These are phyloP conservation scores for Hura crepitans DNA, from an alignment of 441 rosid genomes.

Conservation along the genomic window DNA sequence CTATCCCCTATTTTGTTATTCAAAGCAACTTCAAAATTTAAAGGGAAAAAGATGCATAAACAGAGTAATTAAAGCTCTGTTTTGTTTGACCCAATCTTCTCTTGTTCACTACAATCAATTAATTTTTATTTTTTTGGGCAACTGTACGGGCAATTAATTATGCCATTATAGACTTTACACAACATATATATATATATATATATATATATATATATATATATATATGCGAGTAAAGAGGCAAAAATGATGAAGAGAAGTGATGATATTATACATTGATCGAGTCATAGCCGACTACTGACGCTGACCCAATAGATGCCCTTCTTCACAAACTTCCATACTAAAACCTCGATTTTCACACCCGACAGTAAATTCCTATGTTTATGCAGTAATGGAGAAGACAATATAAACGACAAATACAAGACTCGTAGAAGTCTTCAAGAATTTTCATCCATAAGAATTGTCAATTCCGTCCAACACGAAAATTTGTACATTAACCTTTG, in stretches of 20 bases:
- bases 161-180: neutral
- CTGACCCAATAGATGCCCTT: constrained; percentile 26
- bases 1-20: no score
- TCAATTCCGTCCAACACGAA: constrained; percentile 2
- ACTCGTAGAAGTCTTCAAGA: neutral
- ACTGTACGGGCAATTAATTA: neutral
- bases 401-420: constrained; percentile 8
- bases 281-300: constrained; percentile 24
- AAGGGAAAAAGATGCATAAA: neutral
- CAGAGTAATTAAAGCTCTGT: neutral
- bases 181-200: no score
- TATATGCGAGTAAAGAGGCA: neutral
- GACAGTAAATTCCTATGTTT: neutral
- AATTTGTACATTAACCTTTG: neutral
- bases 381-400: neutral
- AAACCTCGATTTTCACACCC: constrained; percentile 11
- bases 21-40: no score
- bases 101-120: no score
- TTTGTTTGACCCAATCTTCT: constrained; percentile 20
- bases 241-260: neutral
- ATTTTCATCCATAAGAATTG: neutral
- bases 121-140: no score
- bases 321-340: constrained; percentile 26
- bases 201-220: no score
- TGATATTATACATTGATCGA: neutral